Conservation (phyloP, 768 basidiomycete genomes). For the Rossbeevera mucosa region DNA sequence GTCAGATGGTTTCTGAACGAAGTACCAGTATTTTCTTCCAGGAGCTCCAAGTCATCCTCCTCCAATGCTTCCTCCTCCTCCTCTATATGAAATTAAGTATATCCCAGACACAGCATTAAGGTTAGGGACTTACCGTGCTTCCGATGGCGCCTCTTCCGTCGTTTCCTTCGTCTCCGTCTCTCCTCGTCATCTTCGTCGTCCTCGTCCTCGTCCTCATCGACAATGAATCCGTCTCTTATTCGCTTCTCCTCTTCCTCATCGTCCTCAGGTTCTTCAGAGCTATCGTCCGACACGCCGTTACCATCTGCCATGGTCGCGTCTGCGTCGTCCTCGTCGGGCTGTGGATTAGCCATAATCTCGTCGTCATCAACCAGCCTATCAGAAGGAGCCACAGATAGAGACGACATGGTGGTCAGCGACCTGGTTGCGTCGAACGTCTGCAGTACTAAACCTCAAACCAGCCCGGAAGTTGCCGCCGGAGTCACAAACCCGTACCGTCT, state of each 20-base stretch:
- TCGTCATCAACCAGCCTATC: conserved; percentile 40
- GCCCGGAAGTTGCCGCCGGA: conserved; percentile 25
- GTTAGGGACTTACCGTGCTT: conserved; percentile 40
- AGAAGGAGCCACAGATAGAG: conserved; percentile 39
- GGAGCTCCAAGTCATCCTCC: conserved; percentile 80
- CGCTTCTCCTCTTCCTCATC: conserved; percentile 82
- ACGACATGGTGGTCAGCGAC: conserved; percentile 47
- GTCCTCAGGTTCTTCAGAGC: conserved; percentile 86
- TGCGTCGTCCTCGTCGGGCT: conserved; percentile 50
- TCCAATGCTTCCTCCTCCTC: conserved; percentile 70
- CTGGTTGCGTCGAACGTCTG: conserved; percentile 10
- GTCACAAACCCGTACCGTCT: conserved; percentile 13
- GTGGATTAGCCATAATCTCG: conserved; percentile 56
- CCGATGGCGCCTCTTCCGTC: conserved; percentile 61
- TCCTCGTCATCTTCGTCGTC: conserved; percentile 63
- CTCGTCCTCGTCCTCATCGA: conserved; percentile 88
- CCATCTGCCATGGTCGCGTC: conserved; percentile 50
- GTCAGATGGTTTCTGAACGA: conserved; percentile 73
- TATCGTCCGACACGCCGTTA: conserved; percentile 58
- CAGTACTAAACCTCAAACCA: conserved; percentile 4
- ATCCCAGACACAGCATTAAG: conserved; percentile 4
- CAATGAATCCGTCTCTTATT: conserved; percentile 88
- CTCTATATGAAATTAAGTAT: conserved; percentile 25
- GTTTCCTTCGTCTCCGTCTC: conserved; percentile 55
- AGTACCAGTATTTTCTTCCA: conserved; percentile 82